phyloP scores from a whole-genome alignment of 2,329 filamentous ascomycete species.

The Aspergillus fructus region DNA sequence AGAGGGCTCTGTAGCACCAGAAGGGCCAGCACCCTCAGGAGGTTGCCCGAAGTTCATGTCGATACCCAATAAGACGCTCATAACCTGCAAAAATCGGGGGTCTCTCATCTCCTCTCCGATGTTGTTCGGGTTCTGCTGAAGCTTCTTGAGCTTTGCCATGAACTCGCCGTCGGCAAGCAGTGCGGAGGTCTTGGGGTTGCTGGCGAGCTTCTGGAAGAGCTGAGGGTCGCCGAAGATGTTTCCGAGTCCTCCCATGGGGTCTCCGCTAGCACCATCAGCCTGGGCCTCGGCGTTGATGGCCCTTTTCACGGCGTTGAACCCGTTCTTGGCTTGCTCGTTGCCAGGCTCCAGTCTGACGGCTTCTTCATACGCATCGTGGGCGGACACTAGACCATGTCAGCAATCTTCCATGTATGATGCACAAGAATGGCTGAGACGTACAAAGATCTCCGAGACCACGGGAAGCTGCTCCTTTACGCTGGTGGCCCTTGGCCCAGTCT shows the following conservation, averaged over 20 bases:
- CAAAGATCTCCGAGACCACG: slow-evolving; percentile 82
- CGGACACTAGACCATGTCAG: slow-evolving; percentile 56
- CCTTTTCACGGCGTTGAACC: slow-evolving; percentile 78
- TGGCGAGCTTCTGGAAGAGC: slow-evolving; percentile 83
- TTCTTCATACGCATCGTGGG: slow-evolving; percentile 87
- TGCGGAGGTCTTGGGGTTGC: slow-evolving; percentile 86
- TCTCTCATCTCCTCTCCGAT: slow-evolving; percentile 81
- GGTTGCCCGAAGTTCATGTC: slow-evolving; percentile 74
- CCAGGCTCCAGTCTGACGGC: slow-evolving; percentile 89
- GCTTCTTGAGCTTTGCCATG: slow-evolving; percentile 81
- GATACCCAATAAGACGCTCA: slow-evolving; percentile 89
- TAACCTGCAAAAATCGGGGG: slow-evolving; percentile 87
- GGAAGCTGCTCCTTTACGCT: slow-evolving; percentile 84
- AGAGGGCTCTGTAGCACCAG: slow-evolving; percentile 53
- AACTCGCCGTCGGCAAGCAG: slow-evolving; percentile 81
- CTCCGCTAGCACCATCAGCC: slow-evolving; percentile 60
- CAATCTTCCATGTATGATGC: not conserved
- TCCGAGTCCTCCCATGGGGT: slow-evolving; percentile 75
- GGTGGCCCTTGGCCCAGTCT: slow-evolving; percentile 97
- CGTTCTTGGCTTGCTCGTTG: slow-evolving; percentile 91
- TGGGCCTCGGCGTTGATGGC: slow-evolving; percentile 77
- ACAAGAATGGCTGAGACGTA: slow-evolving; percentile 35
- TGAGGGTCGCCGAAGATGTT: slow-evolving; percentile 94
- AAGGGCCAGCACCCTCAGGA: slow-evolving; percentile 40
- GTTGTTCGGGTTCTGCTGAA: slow-evolving; percentile 77